These are phyloP conservation scores for Suillus weaverae DNA, from an alignment of 768 basidiomycete genomes.

Conservation along the genomic window DNA sequence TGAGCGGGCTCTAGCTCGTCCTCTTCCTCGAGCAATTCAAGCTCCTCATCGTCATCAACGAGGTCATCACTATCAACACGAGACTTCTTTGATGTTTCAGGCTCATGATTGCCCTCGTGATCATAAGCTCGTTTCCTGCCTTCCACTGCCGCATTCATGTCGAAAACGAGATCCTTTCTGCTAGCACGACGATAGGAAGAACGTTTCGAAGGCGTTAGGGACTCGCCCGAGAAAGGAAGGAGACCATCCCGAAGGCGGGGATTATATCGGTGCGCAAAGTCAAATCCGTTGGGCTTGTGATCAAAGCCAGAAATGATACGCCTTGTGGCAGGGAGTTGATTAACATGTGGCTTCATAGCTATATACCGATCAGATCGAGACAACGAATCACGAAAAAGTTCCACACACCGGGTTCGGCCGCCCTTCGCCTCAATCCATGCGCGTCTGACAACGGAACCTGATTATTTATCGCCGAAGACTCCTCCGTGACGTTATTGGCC, in stretches of 20 bases:
- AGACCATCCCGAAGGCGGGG: constrained; percentile 24
- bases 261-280: constrained; percentile 41
- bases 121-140: constrained; percentile 45
- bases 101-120: constrained; percentile 44
- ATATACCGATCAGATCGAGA: constrained; percentile 28
- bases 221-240: constrained; percentile 5
- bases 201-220: constrained; percentile 17
- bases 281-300: constrained; percentile 19
- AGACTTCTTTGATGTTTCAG: constrained; percentile 49
- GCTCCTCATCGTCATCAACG: constrained; percentile 50
- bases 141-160: constrained; percentile 25
- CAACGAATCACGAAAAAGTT: constrained; percentile 19
- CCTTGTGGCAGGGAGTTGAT: constrained; percentile 21
- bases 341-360: constrained; percentile 20
- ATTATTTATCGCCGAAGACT: constrained; percentile 26
- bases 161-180: constrained; percentile 31
- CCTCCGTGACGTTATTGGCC: constrained; percentile 26
- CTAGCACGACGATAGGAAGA: constrained; percentile 30
- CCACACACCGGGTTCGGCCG: constrained; percentile 48
- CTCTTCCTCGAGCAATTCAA: constrained; percentile 39
- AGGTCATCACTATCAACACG: constrained; percentile 51
- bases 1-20: constrained; percentile 19
- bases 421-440: constrained; percentile 41
- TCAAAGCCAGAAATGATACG: constrained; percentile 10
- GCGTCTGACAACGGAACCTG: constrained; percentile 35